These are phyloP conservation scores for Euphorbia tirucalli DNA, from an alignment of 345 rosid genomes.

Conservation along the genomic window DNA sequence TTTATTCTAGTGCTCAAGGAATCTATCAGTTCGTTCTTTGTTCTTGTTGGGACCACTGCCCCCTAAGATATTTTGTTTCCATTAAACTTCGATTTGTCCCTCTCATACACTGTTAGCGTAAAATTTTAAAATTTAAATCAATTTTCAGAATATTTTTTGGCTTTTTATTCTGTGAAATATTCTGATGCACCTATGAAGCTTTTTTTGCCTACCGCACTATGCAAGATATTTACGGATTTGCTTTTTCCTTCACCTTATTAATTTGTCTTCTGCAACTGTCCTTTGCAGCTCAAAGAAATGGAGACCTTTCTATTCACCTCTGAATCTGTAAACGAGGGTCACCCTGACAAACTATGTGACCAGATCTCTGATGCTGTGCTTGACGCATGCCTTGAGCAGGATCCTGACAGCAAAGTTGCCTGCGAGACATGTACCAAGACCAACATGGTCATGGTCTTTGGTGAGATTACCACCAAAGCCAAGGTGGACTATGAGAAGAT, in stretches of 20 bases:
- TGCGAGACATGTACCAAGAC: constrained; percentile 51
- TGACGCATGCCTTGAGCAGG: constrained; percentile 48
- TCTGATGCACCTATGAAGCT: not conserved
- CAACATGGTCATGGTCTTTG: constrained; percentile 45
- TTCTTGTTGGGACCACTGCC: not conserved
- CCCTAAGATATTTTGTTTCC: not conserved
- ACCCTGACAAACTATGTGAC: constrained; percentile 51
- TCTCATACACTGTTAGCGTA: not conserved
- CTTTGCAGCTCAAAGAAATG: constrained; percentile 28
- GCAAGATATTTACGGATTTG: not conserved
- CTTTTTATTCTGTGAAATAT: not conserved
- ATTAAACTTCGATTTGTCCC: not conserved
- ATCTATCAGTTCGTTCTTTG: not conserved
- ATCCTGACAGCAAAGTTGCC: constrained; percentile 50
- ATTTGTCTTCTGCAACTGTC: constrained; percentile 3
- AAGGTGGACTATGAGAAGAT: constrained; percentile 38
- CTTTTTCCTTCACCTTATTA: not conserved
- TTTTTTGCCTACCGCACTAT: not conserved
- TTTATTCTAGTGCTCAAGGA: not conserved
- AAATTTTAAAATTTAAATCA: not conserved
- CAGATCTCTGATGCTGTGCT: constrained; percentile 52
- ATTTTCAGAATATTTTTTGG: not conserved
- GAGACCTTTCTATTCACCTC: constrained; percentile 51
- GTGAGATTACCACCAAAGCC: constrained; percentile 42
- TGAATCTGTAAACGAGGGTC: constrained; percentile 54